Conservation (phyloP, 169 alveolate genomes). For the Plasmodium vivax region DNA sequence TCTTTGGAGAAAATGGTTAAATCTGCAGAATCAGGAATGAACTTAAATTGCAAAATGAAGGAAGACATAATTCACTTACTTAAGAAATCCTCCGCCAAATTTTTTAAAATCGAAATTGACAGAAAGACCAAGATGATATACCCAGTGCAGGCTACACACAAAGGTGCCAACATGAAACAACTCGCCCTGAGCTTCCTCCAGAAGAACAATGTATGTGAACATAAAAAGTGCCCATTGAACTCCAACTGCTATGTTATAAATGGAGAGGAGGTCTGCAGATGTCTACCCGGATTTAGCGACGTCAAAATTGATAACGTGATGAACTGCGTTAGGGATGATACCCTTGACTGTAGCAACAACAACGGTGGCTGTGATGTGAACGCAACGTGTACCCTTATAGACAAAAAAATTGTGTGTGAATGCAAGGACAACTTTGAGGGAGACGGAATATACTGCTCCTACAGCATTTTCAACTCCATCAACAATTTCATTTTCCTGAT, state of each 20-base stretch:
- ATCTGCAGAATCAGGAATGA: not conserved
- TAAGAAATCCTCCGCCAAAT: slow-evolving; percentile 16
- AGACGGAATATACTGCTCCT: slow-evolving; percentile 54
- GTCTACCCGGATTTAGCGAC: slow-evolving; percentile 40
- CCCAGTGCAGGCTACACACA: slow-evolving; percentile 12
- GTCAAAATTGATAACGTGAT: not conserved
- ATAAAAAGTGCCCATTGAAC: slow-evolving; percentile 24
- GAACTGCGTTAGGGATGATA: slow-evolving; percentile 23
- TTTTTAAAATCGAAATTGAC: slow-evolving; percentile 31
- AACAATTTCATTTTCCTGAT: slow-evolving; percentile 29
- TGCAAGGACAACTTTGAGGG: slow-evolving; percentile 34
- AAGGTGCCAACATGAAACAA: not conserved
- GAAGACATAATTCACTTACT: slow-evolving; percentile 23
- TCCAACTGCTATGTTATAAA: slow-evolving; percentile 60
- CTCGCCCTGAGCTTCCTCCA: not conserved
- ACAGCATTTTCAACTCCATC: slow-evolving; percentile 21
- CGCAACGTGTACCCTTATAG: slow-evolving; percentile 15
- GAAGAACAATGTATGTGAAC: slow-evolving; percentile 32
- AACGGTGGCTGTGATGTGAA: slow-evolving; percentile 65
- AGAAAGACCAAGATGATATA: slow-evolving; percentile 4
- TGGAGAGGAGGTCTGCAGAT: slow-evolving; percentile 47
- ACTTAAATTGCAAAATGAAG: slow-evolving; percentile 51
- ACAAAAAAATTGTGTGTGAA: slow-evolving; percentile 51
- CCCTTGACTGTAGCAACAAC: slow-evolving; percentile 14
- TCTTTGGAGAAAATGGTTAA: not conserved